Evolutionary conservation across 2,329 filamentous ascomycete species (phyloP).

Genomic region (Beauveria sp.): DNA sequence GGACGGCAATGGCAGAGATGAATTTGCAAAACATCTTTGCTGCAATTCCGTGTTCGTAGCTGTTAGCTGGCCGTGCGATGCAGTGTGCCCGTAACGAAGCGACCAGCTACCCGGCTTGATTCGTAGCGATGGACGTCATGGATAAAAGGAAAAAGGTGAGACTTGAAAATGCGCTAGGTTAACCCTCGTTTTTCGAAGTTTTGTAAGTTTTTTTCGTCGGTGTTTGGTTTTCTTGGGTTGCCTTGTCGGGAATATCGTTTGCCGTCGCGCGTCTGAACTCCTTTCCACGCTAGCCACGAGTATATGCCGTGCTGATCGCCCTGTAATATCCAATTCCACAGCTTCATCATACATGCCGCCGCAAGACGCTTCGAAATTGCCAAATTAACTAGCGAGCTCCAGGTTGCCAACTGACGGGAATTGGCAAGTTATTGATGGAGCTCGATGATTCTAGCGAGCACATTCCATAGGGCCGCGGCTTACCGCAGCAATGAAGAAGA

Average conservation of each 20-base stretch:
- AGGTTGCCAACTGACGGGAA: background rate
- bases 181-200: background rate
- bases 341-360: background rate
- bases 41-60: conserved; percentile 1
- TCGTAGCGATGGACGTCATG: background rate
- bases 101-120: background rate
- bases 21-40: background rate
- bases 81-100: background rate
- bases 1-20: background rate
- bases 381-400: background rate
- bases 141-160: background rate
- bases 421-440: conserved; percentile 8
- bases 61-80: background rate
- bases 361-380: background rate
- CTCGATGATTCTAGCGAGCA: conserved; percentile 4
- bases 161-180: background rate
- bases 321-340: conserved; percentile 5
- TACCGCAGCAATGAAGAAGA: conserved; percentile 22
- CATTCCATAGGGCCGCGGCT: conserved; percentile 14
- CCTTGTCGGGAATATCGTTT: background rate
- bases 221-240: background rate
- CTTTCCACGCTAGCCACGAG: background rate
- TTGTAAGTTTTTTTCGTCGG: background rate
- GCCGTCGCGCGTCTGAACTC: background rate
- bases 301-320: background rate